Conservation (phyloP, 2,329 filamentous ascomycete species). For the Ceratocystis cacaofunesta region DNA sequence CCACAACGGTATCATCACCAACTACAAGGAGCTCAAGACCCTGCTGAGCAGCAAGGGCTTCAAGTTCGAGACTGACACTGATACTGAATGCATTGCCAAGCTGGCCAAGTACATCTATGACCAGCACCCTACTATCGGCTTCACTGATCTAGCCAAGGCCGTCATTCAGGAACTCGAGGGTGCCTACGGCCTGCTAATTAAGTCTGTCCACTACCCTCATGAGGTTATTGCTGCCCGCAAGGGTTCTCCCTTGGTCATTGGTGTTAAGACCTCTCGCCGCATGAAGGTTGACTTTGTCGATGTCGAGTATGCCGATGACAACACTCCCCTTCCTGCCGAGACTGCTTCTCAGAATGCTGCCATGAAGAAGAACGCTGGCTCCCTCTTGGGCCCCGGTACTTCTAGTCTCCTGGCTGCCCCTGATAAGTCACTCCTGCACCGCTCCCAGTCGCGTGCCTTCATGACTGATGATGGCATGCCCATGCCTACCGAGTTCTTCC, state of each 20-base stretch:
- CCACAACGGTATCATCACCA: constrained; percentile 99
- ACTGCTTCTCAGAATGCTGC: constrained; percentile 91
- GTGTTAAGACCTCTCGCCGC: constrained; percentile 91
- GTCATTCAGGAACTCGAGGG: constrained; percentile 98
- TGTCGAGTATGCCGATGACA: constrained; percentile 88
- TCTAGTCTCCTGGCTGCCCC: constrained; percentile 59
- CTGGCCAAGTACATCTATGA: constrained; percentile 97
- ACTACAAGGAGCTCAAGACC: constrained; percentile 98
- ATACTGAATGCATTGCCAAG: constrained; percentile 98
- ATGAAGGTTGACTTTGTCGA: constrained; percentile 99
- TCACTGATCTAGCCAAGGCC: constrained; percentile 91
- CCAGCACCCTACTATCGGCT: constrained; percentile 83
- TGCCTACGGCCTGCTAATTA: constrained; percentile 91
- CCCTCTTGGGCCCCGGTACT: constrained; percentile 50
- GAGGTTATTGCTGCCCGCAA: constrained; percentile 97
- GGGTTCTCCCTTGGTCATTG: constrained; percentile 88
- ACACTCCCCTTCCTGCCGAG: constrained; percentile 73
- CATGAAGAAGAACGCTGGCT: constrained; percentile 69
- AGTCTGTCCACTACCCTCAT: constrained; percentile 96
- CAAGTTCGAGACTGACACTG: constrained; percentile 97
- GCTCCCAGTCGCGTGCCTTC: constrained; percentile 96
- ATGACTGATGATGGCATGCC: constrained; percentile 96
- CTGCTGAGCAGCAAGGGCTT: constrained; percentile 89
- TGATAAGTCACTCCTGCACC: constrained; percentile 95
- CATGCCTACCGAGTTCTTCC: constrained; percentile 97